Percentiles rank a stretch among this genome's conserved stretches.
Conservation (phyloP, 2,329 filamentous ascomycete genomes). For the Epichloe festucae region DNA sequence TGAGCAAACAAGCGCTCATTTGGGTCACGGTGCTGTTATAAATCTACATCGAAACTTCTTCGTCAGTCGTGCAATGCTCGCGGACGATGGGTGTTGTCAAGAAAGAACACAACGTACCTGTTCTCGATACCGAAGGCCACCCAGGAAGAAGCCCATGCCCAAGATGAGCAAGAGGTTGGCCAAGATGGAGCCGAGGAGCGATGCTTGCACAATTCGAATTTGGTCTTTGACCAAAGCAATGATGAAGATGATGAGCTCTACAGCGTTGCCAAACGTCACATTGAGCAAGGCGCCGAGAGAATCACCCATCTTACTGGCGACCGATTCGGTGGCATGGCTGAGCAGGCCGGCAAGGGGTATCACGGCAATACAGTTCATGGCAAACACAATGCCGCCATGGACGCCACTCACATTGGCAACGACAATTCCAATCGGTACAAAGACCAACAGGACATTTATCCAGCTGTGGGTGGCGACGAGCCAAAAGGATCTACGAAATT, state of each 20-base stretch:
- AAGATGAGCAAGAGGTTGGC: slow-evolving; percentile 80
- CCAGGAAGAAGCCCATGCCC: slow-evolving; percentile 82
- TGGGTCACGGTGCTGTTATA: slow-evolving; percentile 94
- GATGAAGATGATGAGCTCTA: slow-evolving; percentile 63
- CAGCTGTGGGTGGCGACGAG: slow-evolving; percentile 59
- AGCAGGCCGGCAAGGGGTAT: slow-evolving; percentile 61
- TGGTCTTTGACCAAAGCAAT: slow-evolving; percentile 37
- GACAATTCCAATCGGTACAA: slow-evolving; percentile 66
- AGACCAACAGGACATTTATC: slow-evolving; percentile 64
- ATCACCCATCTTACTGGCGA: slow-evolving; percentile 59
- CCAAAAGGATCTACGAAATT: slow-evolving; percentile 36
- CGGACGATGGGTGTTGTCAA: no score
- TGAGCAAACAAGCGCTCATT: slow-evolving; percentile 88
- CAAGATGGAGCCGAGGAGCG: slow-evolving; percentile 76
- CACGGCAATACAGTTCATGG: slow-evolving; percentile 63
- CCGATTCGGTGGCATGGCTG: slow-evolving; percentile 62
- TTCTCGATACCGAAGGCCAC: slow-evolving; percentile 75
- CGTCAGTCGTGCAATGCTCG: not conserved
- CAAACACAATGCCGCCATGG: slow-evolving; percentile 52
- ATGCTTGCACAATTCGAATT: slow-evolving; percentile 85
- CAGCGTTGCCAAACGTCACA: slow-evolving; percentile 67
- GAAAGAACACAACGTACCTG: slow-evolving; percentile 38
- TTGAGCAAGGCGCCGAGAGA: slow-evolving; percentile 62
- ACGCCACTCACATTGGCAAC: slow-evolving; percentile 40
- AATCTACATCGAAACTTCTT: slow-evolving; percentile 34